Conservation (phyloP, 345 rosid genomes). For the Brassica carinata region DNA sequence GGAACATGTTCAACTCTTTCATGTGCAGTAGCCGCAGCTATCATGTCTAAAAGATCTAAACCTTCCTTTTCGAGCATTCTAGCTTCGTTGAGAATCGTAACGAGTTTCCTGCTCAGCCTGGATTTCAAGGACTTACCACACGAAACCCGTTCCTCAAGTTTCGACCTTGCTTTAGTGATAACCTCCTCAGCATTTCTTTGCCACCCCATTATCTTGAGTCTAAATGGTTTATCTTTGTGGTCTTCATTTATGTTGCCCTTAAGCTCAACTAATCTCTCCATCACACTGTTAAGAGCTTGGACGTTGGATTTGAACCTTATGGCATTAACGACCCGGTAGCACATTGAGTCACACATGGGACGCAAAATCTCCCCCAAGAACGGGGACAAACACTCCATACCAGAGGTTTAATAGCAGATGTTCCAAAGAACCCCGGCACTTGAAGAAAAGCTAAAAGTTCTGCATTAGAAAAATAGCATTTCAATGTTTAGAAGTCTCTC, state of each 20-base stretch:
- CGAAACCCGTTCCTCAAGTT: background rate
- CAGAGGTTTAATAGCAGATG: background rate
- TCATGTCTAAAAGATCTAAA: background rate
- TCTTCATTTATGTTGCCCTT: background rate
- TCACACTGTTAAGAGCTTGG: background rate
- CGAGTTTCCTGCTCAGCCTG: background rate
- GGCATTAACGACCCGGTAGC: background rate
- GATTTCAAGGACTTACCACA: background rate
- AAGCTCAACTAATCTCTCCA: background rate
- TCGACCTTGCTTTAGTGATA: background rate
- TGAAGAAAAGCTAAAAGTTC: no score
- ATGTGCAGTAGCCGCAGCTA: background rate
- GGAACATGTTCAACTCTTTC: background rate
- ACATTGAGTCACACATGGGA: background rate
- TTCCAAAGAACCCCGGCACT: background rate
- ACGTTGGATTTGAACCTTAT: background rate
- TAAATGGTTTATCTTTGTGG: background rate
- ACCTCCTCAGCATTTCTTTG: background rate
- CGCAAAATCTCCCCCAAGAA: no score
- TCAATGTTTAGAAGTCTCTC: background rate
- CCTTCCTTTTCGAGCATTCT: background rate
- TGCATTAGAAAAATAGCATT: no score
- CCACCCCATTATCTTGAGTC: background rate
- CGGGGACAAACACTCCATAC: no score
- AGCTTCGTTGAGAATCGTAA: background rate